Evolutionary conservation across 2,329 filamentous ascomycete species (phyloP).

Genomic region (Verticillium isaacii): DNA sequence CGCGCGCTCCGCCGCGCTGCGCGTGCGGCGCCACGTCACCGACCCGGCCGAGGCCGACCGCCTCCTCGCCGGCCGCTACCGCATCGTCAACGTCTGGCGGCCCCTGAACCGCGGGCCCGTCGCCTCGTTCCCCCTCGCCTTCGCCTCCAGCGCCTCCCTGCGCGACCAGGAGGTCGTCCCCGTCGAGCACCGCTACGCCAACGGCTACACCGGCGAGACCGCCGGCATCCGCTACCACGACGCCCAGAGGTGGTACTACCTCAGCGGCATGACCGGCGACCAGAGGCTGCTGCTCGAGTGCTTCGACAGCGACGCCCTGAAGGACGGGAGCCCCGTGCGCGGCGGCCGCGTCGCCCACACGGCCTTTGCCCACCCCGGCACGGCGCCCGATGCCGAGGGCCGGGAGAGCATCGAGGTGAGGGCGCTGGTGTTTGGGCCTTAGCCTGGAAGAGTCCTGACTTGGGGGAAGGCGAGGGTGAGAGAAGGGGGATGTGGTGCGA

Average conservation of each 20-base stretch:
- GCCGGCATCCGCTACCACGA: constrained; percentile 60
- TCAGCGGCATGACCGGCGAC: constrained; percentile 69
- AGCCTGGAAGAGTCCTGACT: constrained; percentile 6
- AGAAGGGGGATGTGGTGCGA: neutral
- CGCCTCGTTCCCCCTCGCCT: constrained; percentile 62
- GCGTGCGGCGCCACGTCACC: constrained; percentile 63
- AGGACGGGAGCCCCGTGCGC: constrained; percentile 40
- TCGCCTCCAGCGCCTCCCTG: constrained; percentile 61
- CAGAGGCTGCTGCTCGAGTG: constrained; percentile 77
- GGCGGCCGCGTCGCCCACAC: constrained; percentile 64
- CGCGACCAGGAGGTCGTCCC: constrained; percentile 60
- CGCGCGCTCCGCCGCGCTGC: constrained; percentile 54
- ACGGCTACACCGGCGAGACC: constrained; percentile 67
- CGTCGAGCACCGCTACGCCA: constrained; percentile 69
- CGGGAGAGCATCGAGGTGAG: constrained; percentile 89
- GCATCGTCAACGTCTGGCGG: constrained; percentile 87
- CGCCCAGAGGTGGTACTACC: constrained; percentile 71
- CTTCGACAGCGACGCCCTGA: constrained; percentile 61
- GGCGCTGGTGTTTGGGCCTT: constrained; percentile 73
- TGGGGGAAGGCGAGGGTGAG: no score
- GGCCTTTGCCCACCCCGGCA: constrained; percentile 74
- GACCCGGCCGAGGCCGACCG: constrained; percentile 55
- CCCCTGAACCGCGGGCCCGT: constrained; percentile 56
- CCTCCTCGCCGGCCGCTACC: constrained; percentile 64
- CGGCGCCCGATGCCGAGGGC: constrained; percentile 61